phyloP scores from a whole-genome alignment of 2,329 filamentous ascomycete genomes.

The Boeremia exigua region DNA sequence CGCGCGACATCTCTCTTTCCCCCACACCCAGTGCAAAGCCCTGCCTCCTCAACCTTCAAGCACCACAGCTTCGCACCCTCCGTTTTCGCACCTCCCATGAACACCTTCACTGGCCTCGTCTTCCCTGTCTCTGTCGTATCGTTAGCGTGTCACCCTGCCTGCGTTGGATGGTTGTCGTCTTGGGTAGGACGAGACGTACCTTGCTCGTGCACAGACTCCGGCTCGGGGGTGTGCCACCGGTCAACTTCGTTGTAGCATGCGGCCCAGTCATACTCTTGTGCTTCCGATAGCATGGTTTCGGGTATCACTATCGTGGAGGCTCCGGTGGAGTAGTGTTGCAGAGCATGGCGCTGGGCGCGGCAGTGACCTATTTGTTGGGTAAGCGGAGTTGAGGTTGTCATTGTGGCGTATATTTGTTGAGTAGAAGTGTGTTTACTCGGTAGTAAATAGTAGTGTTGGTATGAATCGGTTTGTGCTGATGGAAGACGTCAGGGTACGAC shows the following conservation, averaged over 20 bases:
- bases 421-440: not conserved
- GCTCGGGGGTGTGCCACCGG: constrained; percentile 10
- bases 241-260: constrained; percentile 14
- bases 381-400: not conserved
- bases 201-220: constrained; percentile 8
- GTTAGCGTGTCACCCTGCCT: not conserved
- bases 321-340: constrained; percentile 25
- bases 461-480: not conserved
- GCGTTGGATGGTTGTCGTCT: not conserved
- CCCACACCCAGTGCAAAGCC: constrained; percentile 10
- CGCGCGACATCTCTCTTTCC: not conserved
- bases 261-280: constrained; percentile 28
- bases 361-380: constrained; percentile 27
- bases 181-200: not conserved
- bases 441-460: not conserved
- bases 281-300: constrained; percentile 18
- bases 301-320: constrained; percentile 29
- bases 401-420: not conserved
- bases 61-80: constrained; percentile 10
- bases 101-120: constrained; percentile 2
- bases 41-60: constrained; percentile 9
- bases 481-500: not conserved
- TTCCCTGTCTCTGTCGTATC: not conserved
- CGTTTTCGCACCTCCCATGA: not conserved
- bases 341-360: constrained; percentile 31